Evolutionary conservation across 1,139 yeast species (phyloP), one percentile per base, ranked within the genome.

Genomic region (Debaryomycetaceae sp.): DNA sequence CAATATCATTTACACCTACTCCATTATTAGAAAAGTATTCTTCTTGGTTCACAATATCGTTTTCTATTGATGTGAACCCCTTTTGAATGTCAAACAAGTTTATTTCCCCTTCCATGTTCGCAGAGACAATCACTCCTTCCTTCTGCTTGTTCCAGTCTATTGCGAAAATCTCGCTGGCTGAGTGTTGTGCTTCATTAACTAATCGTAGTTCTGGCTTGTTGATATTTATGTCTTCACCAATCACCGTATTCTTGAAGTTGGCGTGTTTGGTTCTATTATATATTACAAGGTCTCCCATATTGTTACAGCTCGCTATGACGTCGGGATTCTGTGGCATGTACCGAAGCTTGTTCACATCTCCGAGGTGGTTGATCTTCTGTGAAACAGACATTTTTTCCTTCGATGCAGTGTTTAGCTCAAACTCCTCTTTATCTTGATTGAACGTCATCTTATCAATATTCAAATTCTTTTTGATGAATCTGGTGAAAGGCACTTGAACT

Each of bases 1-100:
- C 75, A 1, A 82, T 66, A 53, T 81, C 86, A 57, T 86, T 86
- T 11, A 80, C 68, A 0, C 87, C 88, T 6, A 51, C 46, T 0
- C 46, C 49, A 39, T 67, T 57, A 30, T 46, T 46, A 2, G 41
- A 33, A 27, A 43, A 47, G 41, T 44, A 43, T 9, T 45, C 39
- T 6, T 42, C 24, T 33, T 47, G 53, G 34, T 49, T 42, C 22
- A 57, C 45, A 5, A 36, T 40, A 23, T 34, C 40, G 4, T 36
- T 33, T 8, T 50, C 51, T 36, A 51, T 48, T 3, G 52, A 43
- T 6, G 51, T 48, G 38, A 58, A 55, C 43, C 59, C 61, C 8
- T 47, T 43, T 39, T 57, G 60, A 5, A 74, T 59, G 52, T 74
- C 76, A 46, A 60, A 68, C n/a, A 72, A 43, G 44, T 59, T 59